Base-by-base conservation (phyloP, 495 filamentous ascomycete genomes). In the Xylaria nigripes region DNA sequence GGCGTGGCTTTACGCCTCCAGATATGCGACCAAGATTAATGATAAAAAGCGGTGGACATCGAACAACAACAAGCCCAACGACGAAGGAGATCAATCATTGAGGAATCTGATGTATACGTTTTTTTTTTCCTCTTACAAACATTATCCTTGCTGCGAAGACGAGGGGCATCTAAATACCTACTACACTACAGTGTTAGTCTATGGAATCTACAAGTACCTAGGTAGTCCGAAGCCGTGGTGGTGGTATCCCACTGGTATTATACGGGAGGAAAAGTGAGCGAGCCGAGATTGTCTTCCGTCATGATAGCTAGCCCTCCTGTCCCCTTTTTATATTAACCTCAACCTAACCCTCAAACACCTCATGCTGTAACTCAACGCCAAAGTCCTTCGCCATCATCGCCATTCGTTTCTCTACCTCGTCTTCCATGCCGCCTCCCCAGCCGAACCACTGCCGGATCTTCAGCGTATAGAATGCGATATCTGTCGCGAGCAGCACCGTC, bases 321-420 rank as follows among this genome's bases (percentile, higher is more conserved):
- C 1, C 29, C 29, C 36, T 1, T 24, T 47, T 13, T 38, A 30
- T 40, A 51, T 69, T 61, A 94, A n/a, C n/a, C n/a, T n/a, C n/a
- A n/a, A n/a, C 32, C 25, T 29, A 29, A n/a, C 90, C 90, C 54
- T 93, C 88, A 69, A 95, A 95, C 2, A 95, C 76, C 40, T 81
- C 80, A 69, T 91, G 87, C 62, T 93, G 85, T 55, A 96, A 66
- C 65, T 98, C 91, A 1, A 98, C 81, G 0, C 93, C 93, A 66
- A 94, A 87, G 61, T 93, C 89, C 66, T 86, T 91, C 0, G 93
- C 93, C 73, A 96, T 87, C 25, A 71, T 74, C 68, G 77, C 83
- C 88, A 98, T 90, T 61, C 86, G 77, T 56, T 76, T 79, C 74
- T 98, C 93, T 25, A 98, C 80, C 49, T 90, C 87, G 64, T 96